Percentiles rank a stretch among this genome's conserved stretches.
Conservation (phyloP, 2,329 filamentous ascomycete genomes). For the Colletotrichum sp. region DNA sequence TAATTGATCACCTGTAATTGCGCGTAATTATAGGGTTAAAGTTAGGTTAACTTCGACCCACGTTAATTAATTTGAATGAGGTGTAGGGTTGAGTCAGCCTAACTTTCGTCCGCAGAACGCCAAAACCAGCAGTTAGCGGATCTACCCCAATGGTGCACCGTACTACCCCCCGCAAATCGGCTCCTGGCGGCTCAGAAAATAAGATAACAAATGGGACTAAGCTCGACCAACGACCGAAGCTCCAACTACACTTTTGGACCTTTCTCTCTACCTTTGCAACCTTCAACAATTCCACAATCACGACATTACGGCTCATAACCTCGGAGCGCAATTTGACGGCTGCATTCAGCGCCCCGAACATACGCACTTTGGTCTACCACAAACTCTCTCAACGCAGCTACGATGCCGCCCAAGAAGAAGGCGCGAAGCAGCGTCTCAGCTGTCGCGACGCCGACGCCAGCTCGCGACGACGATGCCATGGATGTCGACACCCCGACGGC, state of each 20-base stretch:
- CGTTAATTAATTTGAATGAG: too few relatives aligned
- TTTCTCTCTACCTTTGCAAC: background rate
- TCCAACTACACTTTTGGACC: background rate
- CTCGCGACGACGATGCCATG: conserved; percentile 65
- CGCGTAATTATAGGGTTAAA: too few relatives aligned
- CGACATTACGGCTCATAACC: background rate
- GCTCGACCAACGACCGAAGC: background rate
- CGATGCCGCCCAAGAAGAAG: conserved; percentile 76
- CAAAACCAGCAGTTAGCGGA: too few relatives aligned
- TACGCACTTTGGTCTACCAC: background rate
- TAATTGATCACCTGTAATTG: too few relatives aligned
- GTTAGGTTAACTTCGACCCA: too few relatives aligned
- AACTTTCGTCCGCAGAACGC: too few relatives aligned
- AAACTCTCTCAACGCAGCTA: conserved; percentile 8
- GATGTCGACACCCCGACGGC: conserved; percentile 62
- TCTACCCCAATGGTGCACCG: too few relatives aligned
- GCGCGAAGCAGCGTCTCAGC: conserved; percentile 59
- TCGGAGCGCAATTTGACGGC: background rate
- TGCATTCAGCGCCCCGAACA: background rate
- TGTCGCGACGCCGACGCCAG: conserved; percentile 60
- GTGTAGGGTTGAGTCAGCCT: too few relatives aligned
- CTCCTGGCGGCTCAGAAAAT: background rate
- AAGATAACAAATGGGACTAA: background rate
- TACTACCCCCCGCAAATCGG: background rate
- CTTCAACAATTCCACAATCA: background rate